Base-by-base conservation (phyloP, 805 yeast species). In the Kodamaea sagamina region DNA sequence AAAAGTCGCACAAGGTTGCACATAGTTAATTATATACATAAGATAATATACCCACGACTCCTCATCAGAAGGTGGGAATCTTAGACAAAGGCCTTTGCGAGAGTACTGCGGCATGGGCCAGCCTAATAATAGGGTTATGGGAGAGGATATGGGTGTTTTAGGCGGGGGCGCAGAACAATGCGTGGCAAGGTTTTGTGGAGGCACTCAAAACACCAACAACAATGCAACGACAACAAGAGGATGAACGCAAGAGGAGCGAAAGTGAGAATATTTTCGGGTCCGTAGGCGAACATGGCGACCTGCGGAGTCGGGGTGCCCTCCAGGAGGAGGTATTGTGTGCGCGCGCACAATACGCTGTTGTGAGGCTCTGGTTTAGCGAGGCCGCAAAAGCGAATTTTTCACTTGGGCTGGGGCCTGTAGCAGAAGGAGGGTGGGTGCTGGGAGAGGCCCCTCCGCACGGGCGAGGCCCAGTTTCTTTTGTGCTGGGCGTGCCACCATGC, bases 51-150 rank as follows among this genome's bases (percentile, higher is more conserved):
- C 29, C 24, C 6, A 10, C 13, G 15, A 13, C 21, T 31, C 26
- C 27, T 36, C 34, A 29, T 29, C 19, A 27, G 27, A 29, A n/a
- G 21, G 34, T 32, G 26, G 35, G 15, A 27, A 29, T 13, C 34
- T 8, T 13, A 29, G 12, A 29, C 34, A 29, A 29, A 29, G 34
- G 6, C 17, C 15, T 13, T 13, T 6, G 8, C 8, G 24, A 6
- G 24, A 21, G 24, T 21, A 21, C 8, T 21, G 24, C 24, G 24
- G 24, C 8, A 21, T 21, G 24, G 24, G 24, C 8, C 24, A 29
- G 34, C 34, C 34, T 29, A 29, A 29, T 29, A 29, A 29, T 29
- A 29, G 34, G 34, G n/a, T 29, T n/a, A n/a, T 15, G 17, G 34
- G 17, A 29, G 15, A 17, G 34, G 34, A 13, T 13, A 13, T 29